Conservation (phyloP, 1,284 basidiomycete genomes). For the Exobasidium rhododendri region DNA sequence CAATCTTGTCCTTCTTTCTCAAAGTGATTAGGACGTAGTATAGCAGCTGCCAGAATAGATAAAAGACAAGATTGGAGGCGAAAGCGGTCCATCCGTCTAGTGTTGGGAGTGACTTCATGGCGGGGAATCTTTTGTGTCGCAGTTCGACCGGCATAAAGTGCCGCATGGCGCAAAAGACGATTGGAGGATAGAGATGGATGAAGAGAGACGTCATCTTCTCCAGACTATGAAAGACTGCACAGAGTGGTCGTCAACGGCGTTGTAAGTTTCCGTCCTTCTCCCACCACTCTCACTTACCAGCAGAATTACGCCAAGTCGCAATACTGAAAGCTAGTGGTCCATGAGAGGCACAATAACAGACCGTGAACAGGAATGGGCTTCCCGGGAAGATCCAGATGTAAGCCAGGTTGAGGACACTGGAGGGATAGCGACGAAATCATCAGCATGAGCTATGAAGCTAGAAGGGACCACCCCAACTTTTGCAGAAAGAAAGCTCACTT, state of each 20-base stretch:
- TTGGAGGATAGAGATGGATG: constrained; percentile 82
- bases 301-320: constrained; percentile 90
- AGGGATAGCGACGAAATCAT: constrained; percentile 69
- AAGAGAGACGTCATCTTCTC: constrained; percentile 82
- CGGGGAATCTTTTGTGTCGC: constrained; percentile 68
- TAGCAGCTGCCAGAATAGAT: constrained; percentile 82
- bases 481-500: constrained; percentile 15
- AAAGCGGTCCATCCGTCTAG: constrained; percentile 63
- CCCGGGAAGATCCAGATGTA: constrained; percentile 59
- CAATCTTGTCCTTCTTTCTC: constrained; percentile 30
- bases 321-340: constrained; percentile 84
- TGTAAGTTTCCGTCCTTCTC: too few species aligned
- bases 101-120: constrained; percentile 65
- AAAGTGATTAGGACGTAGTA: constrained; percentile 52
- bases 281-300: too few species aligned
- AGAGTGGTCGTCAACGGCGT: too few species aligned
- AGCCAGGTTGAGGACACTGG: constrained; percentile 79
- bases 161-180: constrained; percentile 56
- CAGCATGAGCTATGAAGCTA: neutral
- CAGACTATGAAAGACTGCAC: constrained; percentile 81
- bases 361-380: constrained; percentile 38
- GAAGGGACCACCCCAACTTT: too few species aligned
- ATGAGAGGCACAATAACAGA: constrained; percentile 39
- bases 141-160: constrained; percentile 75
- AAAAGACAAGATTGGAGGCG: constrained; percentile 62